Conservation (phyloP, 2,329 filamentous ascomycete genomes). For the Alternaria angustiovoidea region DNA sequence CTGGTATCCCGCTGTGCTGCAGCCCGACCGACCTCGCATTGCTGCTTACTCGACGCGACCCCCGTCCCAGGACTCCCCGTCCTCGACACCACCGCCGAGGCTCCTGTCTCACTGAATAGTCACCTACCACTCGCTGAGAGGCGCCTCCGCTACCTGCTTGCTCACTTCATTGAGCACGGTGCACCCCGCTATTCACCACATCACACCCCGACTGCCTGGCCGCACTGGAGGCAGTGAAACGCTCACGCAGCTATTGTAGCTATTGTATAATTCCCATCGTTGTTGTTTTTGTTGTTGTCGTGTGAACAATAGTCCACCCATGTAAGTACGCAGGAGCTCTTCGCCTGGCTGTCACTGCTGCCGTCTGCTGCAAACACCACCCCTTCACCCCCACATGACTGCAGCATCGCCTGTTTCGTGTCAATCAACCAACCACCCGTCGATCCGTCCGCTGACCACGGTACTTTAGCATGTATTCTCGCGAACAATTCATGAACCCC, state of each 20-base stretch:
- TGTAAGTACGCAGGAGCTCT: constrained; percentile 32
- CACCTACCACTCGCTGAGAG: neutral
- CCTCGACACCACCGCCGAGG: constrained; percentile 4
- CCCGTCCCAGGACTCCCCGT: constrained; percentile 14
- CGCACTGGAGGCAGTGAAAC: constrained; percentile 18
- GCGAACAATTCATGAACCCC: constrained; percentile 90
- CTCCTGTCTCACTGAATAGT: constrained; percentile 2
- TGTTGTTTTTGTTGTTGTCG: constrained; percentile 17
- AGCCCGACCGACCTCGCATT: constrained; percentile 22
- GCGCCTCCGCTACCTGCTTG: constrained; percentile 14
- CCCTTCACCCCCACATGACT: neutral
- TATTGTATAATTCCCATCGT: constrained; percentile 8
- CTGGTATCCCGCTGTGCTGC: constrained; percentile 17
- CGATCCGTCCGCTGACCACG: constrained; percentile 19
- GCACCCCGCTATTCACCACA: constrained; percentile 44
- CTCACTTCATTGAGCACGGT: constrained; percentile 18
- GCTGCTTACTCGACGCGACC: constrained; percentile 26
- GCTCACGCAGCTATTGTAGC: constrained; percentile 19
- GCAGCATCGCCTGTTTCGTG: constrained; percentile 4
- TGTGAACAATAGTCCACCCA: constrained; percentile 30
- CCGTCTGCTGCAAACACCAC: neutral
- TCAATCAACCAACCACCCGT: constrained; percentile 1
- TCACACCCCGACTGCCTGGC: constrained; percentile 17
- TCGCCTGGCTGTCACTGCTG: constrained; percentile 5
- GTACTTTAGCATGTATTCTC: constrained; percentile 64